Base-by-base conservation (phyloP, 345 rosid genomes). In the Eucalyptus albens region DNA sequence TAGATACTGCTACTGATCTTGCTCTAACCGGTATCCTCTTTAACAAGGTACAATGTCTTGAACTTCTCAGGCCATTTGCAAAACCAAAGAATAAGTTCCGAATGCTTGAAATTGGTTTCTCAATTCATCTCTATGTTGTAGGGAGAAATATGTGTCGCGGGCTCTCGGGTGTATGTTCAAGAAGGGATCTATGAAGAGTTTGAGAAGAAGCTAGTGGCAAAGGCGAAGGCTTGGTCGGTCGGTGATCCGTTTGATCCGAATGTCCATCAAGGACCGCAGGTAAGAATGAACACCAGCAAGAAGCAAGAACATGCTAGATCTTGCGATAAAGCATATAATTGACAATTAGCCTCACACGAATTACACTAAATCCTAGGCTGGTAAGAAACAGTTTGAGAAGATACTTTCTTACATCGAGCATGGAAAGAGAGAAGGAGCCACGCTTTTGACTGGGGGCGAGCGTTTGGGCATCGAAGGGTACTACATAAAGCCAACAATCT, bases 131-230 rank as follows among this genome's bases (percentile, higher is more conserved):
- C 47, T 29, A 56, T 56, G 47, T 89, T 59, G 27, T 22, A 95
- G 99, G 99, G 98, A 87, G 97, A 97, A 88, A 87, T 95, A 26
- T 97, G 98, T 4, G 96, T 93, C 5, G 96, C 99, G 17, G 87
- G 96, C 89, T 96, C 99, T 50, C 96, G 99, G 19, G 95, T 95
- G 16, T 96, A 87, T 89, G 98, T 96, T 22, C 99, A 97, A 87
- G 99, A 96, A 90, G 95, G 95, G 19, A 94, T 97, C 53, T 96
- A 96, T 50, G 96, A 94, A 72, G 92, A 94, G 88, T 89, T 96
- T 86, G 94, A 88, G 21, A 89, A 91, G 87, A 95, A 95, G 86
- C 56, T 95, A 90, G 93, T 89, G 6, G 96, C 93, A 85, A 96
- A 96, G 88, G 94, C 95, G 8, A 94, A 94, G 90, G 69, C 62